Percentiles rank a stretch among this genome's conserved stretches.
Evolutionary conservation across 768 basidiomycete species (phyloP).

Genomic region (Leucosporidium creatinivorum): DNA sequence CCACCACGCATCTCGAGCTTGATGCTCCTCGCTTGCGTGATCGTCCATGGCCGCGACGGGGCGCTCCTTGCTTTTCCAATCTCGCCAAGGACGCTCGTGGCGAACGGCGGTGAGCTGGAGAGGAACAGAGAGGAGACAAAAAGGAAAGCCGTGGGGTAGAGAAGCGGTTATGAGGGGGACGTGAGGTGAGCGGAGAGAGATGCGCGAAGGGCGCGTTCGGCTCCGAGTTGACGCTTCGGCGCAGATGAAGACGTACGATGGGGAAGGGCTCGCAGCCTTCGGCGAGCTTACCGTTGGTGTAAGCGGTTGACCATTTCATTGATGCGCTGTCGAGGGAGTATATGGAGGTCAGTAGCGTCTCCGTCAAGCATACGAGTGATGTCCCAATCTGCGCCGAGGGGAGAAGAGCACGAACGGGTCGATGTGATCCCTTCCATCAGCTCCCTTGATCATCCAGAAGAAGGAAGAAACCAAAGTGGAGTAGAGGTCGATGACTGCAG

Average conservation of each 20-base stretch:
- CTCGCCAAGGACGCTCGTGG: background rate
- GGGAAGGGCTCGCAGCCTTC: background rate
- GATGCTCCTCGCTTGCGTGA: background rate
- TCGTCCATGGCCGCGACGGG: background rate
- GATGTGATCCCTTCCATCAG: background rate
- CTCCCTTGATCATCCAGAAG: background rate
- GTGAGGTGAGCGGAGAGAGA: too few relatives aligned
- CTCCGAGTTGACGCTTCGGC: background rate
- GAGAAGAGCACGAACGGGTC: background rate
- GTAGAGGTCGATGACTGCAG: background rate
- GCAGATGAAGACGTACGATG: background rate
- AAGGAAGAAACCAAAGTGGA: background rate
- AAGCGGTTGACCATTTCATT: background rate
- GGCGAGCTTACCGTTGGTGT: background rate
- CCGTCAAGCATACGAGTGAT: background rate
- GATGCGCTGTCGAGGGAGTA: background rate
- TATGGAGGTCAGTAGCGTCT: background rate
- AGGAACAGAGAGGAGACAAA: background rate
- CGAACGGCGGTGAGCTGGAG: background rate
- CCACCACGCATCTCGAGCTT: background rate
- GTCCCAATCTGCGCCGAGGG: too few relatives aligned
- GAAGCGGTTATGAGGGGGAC: too few relatives aligned
- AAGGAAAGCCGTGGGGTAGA: background rate
- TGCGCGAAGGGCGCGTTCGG: too few relatives aligned
- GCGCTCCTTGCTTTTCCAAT: background rate